Conservation (phyloP, 306 rosid genomes). For the Cicer pinnatifidum region DNA sequence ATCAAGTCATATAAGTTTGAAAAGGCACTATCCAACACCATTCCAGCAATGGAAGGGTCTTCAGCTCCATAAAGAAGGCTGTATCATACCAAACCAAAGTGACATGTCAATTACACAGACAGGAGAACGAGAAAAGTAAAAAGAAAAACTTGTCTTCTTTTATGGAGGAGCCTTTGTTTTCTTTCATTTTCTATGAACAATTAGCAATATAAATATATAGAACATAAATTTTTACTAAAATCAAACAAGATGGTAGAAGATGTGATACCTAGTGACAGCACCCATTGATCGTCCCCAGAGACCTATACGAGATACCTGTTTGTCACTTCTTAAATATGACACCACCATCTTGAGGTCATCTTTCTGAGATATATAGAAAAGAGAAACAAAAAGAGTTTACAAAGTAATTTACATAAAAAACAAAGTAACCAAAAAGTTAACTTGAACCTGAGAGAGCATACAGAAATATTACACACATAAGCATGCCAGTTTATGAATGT, state of each 20-base stretch:
- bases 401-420: constrained; percentile 1
- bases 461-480: constrained; percentile 11
- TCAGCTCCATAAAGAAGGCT: constrained; percentile 99
- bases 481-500: constrained; percentile 11
- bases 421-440: constrained; percentile 17
- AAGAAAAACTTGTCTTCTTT: not conserved
- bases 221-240: constrained; percentile 27
- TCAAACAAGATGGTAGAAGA: constrained; percentile 37
- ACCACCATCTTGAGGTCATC: constrained; percentile 91
- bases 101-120: constrained; percentile 24
- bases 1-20: constrained; percentile 86
- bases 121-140: too few relatives aligned
- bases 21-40: constrained; percentile 99
- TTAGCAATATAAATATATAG: constrained; percentile 23
- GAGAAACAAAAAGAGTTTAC: constrained; percentile 40
- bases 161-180: constrained; percentile 10
- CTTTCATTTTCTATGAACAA: not conserved
- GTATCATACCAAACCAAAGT: constrained; percentile 45
- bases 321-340: constrained; percentile 79
- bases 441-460: constrained; percentile 4
- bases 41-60: constrained; percentile 92
- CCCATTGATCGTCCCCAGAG: constrained; percentile 99
- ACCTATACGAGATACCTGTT: constrained; percentile 78
- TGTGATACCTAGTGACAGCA: constrained; percentile 85
- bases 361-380: constrained; percentile 58